Conservation (phyloP, 2,329 filamentous ascomycete genomes). For the Escovopsis sp. region DNA sequence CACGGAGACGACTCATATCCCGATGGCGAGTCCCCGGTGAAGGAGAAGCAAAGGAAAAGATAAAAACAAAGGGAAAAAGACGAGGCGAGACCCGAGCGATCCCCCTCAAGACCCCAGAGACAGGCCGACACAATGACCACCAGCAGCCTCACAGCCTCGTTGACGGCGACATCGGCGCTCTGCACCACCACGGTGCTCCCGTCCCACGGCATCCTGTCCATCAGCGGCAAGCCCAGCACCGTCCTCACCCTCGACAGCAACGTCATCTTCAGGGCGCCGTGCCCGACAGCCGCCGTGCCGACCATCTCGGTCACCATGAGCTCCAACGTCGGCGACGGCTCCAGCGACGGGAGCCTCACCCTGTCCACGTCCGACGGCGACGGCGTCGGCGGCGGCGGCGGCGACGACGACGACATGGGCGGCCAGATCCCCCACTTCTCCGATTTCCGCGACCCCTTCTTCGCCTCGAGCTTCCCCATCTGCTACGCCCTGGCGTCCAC, state of each 20-base stretch:
- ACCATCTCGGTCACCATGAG: constrained; percentile 18
- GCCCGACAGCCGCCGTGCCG: constrained; percentile 12
- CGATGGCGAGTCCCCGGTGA: too few relatives aligned
- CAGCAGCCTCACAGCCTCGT: constrained; percentile 5
- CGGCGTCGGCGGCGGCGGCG: neutral
- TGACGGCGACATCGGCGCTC: constrained; percentile 15
- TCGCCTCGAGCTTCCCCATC: constrained; percentile 83
- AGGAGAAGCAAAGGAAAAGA: neutral
- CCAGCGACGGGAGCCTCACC: constrained; percentile 11
- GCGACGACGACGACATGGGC: constrained; percentile 1
- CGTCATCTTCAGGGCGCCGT: constrained; percentile 36
- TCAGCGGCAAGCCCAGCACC: constrained; percentile 31
- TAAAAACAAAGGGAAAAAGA: neutral
- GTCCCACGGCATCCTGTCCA: constrained; percentile 30
- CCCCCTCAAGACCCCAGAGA: too few relatives aligned
- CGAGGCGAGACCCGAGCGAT: neutral
- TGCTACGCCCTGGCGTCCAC: constrained; percentile 85
- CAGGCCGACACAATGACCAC: neutral
- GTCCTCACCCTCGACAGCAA: constrained; percentile 43
- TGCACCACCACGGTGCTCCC: constrained; percentile 30
- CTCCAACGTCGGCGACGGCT: constrained; percentile 23
- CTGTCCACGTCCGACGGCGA: neutral
- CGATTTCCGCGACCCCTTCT: constrained; percentile 74
- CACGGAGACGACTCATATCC: too few relatives aligned
- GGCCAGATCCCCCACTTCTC: constrained; percentile 19